Conservation (phyloP, 768 basidiomycete species). For the Hirschioporus abietinus region DNA sequence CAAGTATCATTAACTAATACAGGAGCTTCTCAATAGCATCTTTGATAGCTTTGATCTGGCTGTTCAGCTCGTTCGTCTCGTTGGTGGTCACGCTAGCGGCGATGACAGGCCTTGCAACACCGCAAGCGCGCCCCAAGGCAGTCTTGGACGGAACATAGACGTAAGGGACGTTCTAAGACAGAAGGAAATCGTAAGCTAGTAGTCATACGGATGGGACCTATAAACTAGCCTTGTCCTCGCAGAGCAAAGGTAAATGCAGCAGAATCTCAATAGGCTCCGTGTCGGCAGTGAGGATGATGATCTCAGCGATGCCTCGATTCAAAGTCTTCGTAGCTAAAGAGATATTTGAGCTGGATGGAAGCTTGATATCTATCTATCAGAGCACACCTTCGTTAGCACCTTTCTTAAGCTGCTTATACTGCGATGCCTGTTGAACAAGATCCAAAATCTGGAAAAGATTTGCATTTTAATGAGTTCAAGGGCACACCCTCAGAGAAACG, state of each 20-base stretch:
- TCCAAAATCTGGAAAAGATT: slow-evolving; percentile 71
- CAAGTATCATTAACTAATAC: slow-evolving; percentile 24
- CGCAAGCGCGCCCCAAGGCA: slow-evolving; percentile 92
- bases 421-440: slow-evolving; percentile 89
- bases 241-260: slow-evolving; percentile 92
- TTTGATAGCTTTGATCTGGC: slow-evolving; percentile 87
- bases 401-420: slow-evolving; percentile 98
- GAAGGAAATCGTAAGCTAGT: not conserved
- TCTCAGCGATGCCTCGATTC: slow-evolving; percentile 96
- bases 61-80: slow-evolving; percentile 84
- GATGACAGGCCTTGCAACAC: slow-evolving; percentile 92
- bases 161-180: slow-evolving; percentile 82
- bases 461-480: slow-evolving; percentile 5
- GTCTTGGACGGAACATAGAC: slow-evolving; percentile 94
- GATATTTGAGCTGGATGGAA: slow-evolving; percentile 5
- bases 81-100: slow-evolving; percentile 95
- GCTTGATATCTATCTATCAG: slow-evolving; percentile 3
- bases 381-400: slow-evolving; percentile 92
- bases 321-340: slow-evolving; percentile 89
- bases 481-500: slow-evolving; percentile 19
- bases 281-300: slow-evolving; percentile 94
- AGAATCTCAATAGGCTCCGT: slow-evolving; percentile 98
- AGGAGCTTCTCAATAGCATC: slow-evolving; percentile 68
- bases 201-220: not conserved
- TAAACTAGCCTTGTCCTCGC: slow-evolving; percentile 86